phyloP scores from a whole-genome alignment of 1,284 basidiomycete species.

The Vanrija pseudolonga region DNA sequence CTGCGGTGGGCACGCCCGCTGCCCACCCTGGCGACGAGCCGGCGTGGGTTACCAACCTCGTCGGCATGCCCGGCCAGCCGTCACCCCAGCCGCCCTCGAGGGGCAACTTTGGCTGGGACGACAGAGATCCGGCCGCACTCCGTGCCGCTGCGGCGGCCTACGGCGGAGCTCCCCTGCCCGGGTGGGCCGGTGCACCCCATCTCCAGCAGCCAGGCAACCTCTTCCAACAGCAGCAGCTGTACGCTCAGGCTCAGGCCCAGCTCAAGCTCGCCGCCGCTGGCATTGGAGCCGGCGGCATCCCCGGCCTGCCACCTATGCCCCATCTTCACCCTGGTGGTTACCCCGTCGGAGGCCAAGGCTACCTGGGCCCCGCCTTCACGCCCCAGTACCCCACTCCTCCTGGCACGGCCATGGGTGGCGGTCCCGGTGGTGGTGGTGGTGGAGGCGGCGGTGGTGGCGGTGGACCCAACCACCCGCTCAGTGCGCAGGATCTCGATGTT shows the following conservation, averaged over 20 bases:
- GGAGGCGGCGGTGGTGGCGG: neutral
- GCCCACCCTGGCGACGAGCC: slow-evolving; percentile 31
- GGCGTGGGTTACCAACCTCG: slow-evolving; percentile 44
- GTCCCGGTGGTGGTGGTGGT: neutral
- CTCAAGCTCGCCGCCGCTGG: slow-evolving; percentile 16
- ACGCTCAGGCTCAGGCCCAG: slow-evolving; percentile 11
- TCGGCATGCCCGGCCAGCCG: slow-evolving; percentile 33
- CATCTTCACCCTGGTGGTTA: slow-evolving; percentile 9
- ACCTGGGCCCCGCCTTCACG: slow-evolving; percentile 18
- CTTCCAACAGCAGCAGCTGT: slow-evolving; percentile 19
- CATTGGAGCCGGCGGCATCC: slow-evolving; percentile 4
- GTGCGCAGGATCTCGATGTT: slow-evolving; percentile 60
- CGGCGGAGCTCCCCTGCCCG: neutral
- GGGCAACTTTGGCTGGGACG: slow-evolving; percentile 16
- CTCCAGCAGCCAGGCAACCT: slow-evolving; percentile 13
- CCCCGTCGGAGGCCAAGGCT: slow-evolving; percentile 2
- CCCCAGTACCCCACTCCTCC: slow-evolving; percentile 11
- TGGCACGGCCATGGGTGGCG: neutral
- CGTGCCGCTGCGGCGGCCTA: neutral
- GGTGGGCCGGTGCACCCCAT: slow-evolving; percentile 6
- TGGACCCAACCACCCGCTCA: neutral
- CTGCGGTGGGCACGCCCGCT: slow-evolving; percentile 9
- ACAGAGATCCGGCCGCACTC: neutral
- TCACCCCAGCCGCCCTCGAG: slow-evolving; percentile 23
- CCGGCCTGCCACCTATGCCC: slow-evolving; percentile 6